Percentiles rank a stretch among this genome's conserved stretches.
Conservation (phyloP, 179 eudicot genomes). For the Sideroxylon spinosum region DNA sequence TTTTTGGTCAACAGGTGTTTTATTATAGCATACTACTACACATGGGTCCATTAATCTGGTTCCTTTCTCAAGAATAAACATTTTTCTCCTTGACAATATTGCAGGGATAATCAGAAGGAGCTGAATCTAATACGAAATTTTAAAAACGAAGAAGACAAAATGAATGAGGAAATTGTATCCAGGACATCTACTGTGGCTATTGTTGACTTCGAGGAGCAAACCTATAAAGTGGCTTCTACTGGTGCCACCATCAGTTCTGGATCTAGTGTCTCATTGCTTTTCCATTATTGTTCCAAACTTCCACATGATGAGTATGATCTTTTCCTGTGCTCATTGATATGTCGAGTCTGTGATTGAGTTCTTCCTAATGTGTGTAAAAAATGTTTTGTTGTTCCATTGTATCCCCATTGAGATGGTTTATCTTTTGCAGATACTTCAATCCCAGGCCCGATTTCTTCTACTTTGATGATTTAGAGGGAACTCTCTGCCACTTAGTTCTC, state of each 20-base stretch:
- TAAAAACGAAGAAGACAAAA: conserved; percentile 56
- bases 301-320: conserved; percentile 91
- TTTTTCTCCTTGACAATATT: conserved; percentile 17
- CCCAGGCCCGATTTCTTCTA: conserved; percentile 66
- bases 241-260: conserved; percentile 90
- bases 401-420: not conserved
- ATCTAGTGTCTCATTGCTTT: conserved; percentile 65
- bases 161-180: conserved; percentile 70
- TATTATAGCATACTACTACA: conserved; percentile 11
- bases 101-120: conserved; percentile 72
- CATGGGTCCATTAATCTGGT: conserved; percentile 10
- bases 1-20: conserved; percentile 86
- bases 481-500: conserved; percentile 65
- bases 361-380: not conserved
- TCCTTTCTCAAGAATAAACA: conserved; percentile 8
- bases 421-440: conserved; percentile 56
- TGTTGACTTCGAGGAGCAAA: conserved; percentile 44
- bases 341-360: not conserved
- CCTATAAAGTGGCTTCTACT: conserved; percentile 64
- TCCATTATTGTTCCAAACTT: conserved; percentile 90
- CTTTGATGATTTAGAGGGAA: conserved; percentile 68
- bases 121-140: conserved; percentile 55
- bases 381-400: not conserved
- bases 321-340: not conserved
- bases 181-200: conserved; percentile 34